These are phyloP conservation scores for Senna siamea DNA, from an alignment of 306 rosid species.

Conservation along the genomic window DNA sequence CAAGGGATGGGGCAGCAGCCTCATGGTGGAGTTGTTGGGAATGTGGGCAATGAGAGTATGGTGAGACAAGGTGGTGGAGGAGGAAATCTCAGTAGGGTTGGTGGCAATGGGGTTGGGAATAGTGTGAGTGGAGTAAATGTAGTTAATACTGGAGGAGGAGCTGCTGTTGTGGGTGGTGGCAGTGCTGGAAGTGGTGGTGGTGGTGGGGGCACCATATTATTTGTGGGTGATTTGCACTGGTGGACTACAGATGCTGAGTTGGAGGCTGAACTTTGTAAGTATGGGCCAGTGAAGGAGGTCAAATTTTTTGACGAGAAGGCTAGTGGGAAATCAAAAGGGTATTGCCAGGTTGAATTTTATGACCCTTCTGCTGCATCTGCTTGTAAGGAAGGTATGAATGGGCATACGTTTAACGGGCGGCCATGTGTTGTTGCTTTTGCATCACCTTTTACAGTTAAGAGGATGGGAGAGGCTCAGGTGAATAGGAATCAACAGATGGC, in stretches of 20 bases:
- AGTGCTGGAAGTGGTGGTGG: conserved; percentile 47
- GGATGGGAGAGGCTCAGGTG: conserved; percentile 95
- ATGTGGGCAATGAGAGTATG: conserved; percentile 56
- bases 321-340: conserved; percentile 95
- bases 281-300: conserved; percentile 90
- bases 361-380: conserved; percentile 68
- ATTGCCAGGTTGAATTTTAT: conserved; percentile 93
- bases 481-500: conserved; percentile 72
- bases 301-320: conserved; percentile 98
- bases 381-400: conserved; percentile 96
- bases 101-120: conserved; percentile 55
- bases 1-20: conserved; percentile 65
- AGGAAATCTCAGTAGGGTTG: conserved; percentile 47
- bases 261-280: conserved; percentile 79
- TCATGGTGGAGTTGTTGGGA: conserved; percentile 47
- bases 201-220: conserved; percentile 69
- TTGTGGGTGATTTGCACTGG: conserved; percentile 99
- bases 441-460: conserved; percentile 82
- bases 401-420: conserved; percentile 80
- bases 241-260: conserved; percentile 98
- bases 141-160: conserved; percentile 41
- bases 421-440: conserved; percentile 90
- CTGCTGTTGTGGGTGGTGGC: conserved; percentile 36
- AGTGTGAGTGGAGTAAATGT: conserved; percentile 42
- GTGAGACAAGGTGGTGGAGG: conserved; percentile 64